Percentiles rank a stretch among this genome's conserved stretches.
Evolutionary conservation across 2,329 filamentous ascomycete species (phyloP).

Genomic region (Venturia effusa): DNA sequence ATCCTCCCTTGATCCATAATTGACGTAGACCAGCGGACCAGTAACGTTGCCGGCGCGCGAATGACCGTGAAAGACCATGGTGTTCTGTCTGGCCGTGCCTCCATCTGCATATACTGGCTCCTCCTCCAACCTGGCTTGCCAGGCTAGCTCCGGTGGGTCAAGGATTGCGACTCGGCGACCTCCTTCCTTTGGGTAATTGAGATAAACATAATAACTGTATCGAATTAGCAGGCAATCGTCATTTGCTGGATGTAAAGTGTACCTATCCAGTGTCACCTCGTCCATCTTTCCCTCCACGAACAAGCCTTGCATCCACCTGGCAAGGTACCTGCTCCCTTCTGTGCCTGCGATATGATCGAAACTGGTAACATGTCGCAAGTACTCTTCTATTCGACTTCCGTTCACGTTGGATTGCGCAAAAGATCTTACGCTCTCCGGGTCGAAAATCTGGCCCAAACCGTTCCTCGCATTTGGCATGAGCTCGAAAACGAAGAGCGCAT

Average conservation of each 20-base stretch:
- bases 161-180: constrained; percentile 76
- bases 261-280: constrained; percentile 60
- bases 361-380: constrained; percentile 64
- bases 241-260: constrained; percentile 16
- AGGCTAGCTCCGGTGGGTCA: constrained; percentile 54
- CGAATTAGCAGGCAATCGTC: constrained; percentile 14
- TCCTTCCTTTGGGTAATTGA: constrained; percentile 75
- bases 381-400: constrained; percentile 49
- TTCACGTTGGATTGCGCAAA: constrained; percentile 68
- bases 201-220: constrained; percentile 61
- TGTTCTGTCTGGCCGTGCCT: not conserved
- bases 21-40: constrained; percentile 81
- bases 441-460: constrained; percentile 60
- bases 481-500: constrained; percentile 77
- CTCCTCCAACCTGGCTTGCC: constrained; percentile 80
- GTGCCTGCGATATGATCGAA: constrained; percentile 93
- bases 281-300: constrained; percentile 67
- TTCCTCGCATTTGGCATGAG: constrained; percentile 61
- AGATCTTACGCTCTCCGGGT: constrained; percentile 68
- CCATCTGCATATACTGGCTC: constrained; percentile 44
- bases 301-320: constrained; percentile 69
- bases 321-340: constrained; percentile 78
- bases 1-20: constrained; percentile 79
- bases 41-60: constrained; percentile 78
- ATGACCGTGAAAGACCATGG: constrained; percentile 63